Conservation (phyloP, 2,329 filamentous ascomycete species). For the Ilyonectria robusta region DNA sequence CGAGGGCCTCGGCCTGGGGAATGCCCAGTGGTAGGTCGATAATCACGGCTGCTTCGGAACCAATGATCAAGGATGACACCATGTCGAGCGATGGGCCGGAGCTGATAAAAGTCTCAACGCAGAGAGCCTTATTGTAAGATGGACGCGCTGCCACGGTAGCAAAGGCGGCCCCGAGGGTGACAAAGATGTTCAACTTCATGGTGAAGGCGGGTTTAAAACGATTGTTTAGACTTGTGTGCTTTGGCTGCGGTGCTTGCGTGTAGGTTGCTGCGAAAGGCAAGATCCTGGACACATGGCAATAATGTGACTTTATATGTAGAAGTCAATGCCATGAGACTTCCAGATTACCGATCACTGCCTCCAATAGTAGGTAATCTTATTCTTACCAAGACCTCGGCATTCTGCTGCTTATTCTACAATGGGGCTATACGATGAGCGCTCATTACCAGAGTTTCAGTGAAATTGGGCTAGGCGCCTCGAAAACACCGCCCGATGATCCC, state of each 20-base stretch:
- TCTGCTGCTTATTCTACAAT: neutral
- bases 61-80: conserved; percentile 34
- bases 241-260: neutral
- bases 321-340: neutral
- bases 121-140: neutral
- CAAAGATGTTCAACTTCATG: neutral
- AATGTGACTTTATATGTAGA: neutral
- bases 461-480: neutral
- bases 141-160: neutral
- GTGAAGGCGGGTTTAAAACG: neutral
- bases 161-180: neutral
- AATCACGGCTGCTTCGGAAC: conserved; percentile 31
- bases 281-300: neutral
- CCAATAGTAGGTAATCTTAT: neutral
- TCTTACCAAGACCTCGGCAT: neutral
- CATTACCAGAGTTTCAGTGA: neutral
- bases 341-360: neutral
- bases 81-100: conserved; percentile 24
- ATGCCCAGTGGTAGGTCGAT: conserved; percentile 28
- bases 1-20: conserved; percentile 25
- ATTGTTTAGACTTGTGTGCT: neutral
- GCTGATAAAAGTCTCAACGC: conserved; percentile 27
- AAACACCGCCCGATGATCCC: neutral
- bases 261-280: neutral
- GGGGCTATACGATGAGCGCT: neutral